Evolutionary conservation across 1,284 basidiomycete genomes (phyloP), one percentile per base, ranked within the genome.

Genomic region (Ceratobasidium sp.): DNA sequence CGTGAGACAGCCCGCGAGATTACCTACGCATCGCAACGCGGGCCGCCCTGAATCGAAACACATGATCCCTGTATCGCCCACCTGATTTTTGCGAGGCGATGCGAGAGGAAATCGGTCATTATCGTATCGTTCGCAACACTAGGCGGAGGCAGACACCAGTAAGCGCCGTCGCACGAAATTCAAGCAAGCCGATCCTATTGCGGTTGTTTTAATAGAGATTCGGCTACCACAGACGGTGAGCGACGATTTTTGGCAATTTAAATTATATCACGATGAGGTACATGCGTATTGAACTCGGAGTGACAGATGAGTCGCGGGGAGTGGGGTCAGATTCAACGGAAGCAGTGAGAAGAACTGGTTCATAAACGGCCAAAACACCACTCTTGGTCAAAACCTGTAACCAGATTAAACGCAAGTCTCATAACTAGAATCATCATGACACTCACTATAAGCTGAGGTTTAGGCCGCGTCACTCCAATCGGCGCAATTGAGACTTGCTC

Each of bases 291-390:
- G 91, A 67, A 96, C 87, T 20, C 90, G 97, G 87, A 61, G 90
- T 84, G 20, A 83, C 81, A 23, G 63, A 44, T 26, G 73, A 10
- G 84, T 80, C 67, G 88, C 82, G 28, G 86, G 84, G 49, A 84
- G 83, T 56, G 88, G 86, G n/a, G 10, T 28, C 77, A 10, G 42
- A 66, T 81, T 84, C 82, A 61, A 86, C 82, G 5, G 88, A 83
- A 68, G 88, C 86, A 67, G 89, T 84, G 81, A 92, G 86, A 2
- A 91, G 81, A 79, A 85, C 83, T 10, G 86, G 89, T 86, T 96
- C 92, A 85, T 97, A 97, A 58, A 95, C 86, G 20, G 93, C 91
- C 69, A 97, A 85, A 80, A 94, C 90, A 1, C 95, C 95, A 18
- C 92, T 95, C 68, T 92, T 90, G 82, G 96, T 87, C 82, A 95